phyloP scores from a whole-genome alignment of 768 basidiomycete genomes.

The Termitomyces sp. region DNA sequence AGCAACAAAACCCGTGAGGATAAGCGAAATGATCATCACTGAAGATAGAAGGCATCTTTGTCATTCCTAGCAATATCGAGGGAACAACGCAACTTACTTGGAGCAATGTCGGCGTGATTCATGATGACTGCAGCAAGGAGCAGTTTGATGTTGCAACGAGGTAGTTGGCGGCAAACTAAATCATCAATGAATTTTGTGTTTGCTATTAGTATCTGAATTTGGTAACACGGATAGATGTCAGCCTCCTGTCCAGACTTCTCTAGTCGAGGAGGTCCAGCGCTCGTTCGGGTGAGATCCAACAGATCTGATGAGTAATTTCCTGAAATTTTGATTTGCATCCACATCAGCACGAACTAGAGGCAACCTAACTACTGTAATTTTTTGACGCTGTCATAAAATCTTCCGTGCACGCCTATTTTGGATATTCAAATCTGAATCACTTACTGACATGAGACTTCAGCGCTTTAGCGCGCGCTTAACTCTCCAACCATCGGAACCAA shows the following conservation, averaged over 20 bases:
- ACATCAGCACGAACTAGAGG: slow-evolving; percentile 34
- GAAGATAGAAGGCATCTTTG: not conserved
- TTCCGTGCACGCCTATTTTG: slow-evolving; percentile 39
- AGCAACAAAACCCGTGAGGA: slow-evolving; percentile 5
- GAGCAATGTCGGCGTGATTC: not conserved
- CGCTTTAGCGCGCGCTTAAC: not conserved
- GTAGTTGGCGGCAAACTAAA: not conserved
- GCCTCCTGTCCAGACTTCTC: not conserved
- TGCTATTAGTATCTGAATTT: not conserved
- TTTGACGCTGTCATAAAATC: slow-evolving; percentile 25
- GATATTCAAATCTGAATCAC: slow-evolving; percentile 39
- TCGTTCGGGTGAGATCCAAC: slow-evolving; percentile 29
- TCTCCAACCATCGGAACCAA: slow-evolving; percentile 40
- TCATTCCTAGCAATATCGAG: not conserved
- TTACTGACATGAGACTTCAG: slow-evolving; percentile 40
- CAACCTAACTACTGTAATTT: too few species aligned
- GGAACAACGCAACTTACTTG: not conserved
- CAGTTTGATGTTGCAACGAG: not conserved
- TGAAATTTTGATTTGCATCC: slow-evolving; percentile 36
- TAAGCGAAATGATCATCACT: slow-evolving; percentile 10
- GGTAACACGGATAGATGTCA: not conserved
- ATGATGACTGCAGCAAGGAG: not conserved
- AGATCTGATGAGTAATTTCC: slow-evolving; percentile 35
- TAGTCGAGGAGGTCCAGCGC: not conserved
- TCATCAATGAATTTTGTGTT: not conserved